Base-by-base conservation (phyloP, 257 asterid species). In the Plantago elongata region DNA sequence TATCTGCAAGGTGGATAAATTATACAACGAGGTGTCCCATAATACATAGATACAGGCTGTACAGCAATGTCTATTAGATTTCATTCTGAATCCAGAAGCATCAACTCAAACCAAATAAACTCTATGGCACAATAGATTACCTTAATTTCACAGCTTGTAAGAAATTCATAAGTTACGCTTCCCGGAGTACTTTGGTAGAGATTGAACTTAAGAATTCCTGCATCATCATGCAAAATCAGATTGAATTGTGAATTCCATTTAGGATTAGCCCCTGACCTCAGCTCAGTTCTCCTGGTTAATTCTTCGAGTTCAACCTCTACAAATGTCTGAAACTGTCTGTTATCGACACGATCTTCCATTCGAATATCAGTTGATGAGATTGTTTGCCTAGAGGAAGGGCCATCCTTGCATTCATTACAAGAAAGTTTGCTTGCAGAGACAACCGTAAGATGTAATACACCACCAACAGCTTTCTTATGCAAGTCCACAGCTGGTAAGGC, bases 61-160 rank as follows among this genome's bases (percentile, higher is more conserved):
- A 49, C 34, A 51, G 27, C 27, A 22, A 22, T 22, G 1, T 12
- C 56, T 5, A 51, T 2, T 27, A 15, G 14, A 40, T 1, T 45
- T 22, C n/a, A 16, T 30, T 50, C 50, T n/a, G 7, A 22, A 51
- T 45, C 57, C 22, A 65, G 46, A 34, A 52, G 22, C 27, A 17
- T 9, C 63, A 64, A 46, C 57, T n/a, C 14, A 69, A 62, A 61
- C 27, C 34, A 11, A 46, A 63, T 14, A 73, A 65, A 58, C 51
- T 22, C 54, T 46, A 66, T 45, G 18, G 15, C 13, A 60, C 54
- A 47, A 40, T 43, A 37, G 34, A 60, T 44, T 77, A 89, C 99
- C 99, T 90, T 93, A 68, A 93, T 71, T 76, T 93, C 99, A 52
- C 96, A 90, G 84, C 87, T 83, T 11, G 94, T 78, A 48, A 93